Evolutionary conservation across 1,139 yeast genomes (phyloP).

Genomic region (Suzukiozyma palmioleophila): DNA sequence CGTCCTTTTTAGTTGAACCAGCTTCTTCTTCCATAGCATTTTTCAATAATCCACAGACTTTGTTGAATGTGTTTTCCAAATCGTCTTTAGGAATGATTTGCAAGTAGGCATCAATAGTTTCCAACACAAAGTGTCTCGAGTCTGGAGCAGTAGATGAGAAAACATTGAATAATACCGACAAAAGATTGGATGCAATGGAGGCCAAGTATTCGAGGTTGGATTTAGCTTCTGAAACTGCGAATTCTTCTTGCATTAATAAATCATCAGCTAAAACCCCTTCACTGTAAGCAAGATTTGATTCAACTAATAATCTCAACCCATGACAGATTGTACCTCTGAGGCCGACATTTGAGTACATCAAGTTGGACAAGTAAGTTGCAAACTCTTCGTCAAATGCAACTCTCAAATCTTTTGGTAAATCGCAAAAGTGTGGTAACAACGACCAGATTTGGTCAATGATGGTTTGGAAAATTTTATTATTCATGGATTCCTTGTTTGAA

Average conservation of each 20-base stretch:
- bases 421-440: conserved; percentile 82
- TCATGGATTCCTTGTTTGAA: conserved; percentile 52
- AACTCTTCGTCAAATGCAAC: conserved; percentile 65
- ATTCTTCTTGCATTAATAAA: conserved; percentile 53
- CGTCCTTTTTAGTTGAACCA: conserved; percentile 15
- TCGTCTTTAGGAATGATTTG: conserved; percentile 67
- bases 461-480: conserved; percentile 73
- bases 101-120: conserved; percentile 78
- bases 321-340: conserved; percentile 78
- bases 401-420: conserved; percentile 72
- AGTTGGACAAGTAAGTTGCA: conserved; percentile 72
- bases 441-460: conserved; percentile 92
- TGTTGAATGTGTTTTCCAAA: conserved; percentile 72
- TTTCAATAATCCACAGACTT: conserved; percentile 75
- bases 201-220: conserved; percentile 60
- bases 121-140: conserved; percentile 77
- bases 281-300: conserved; percentile 63
- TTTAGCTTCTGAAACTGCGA: conserved; percentile 54
- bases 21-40: conserved; percentile 68
- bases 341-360: conserved; percentile 70
- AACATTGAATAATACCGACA: conserved; percentile 87
- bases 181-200: conserved; percentile 63
- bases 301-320: conserved; percentile 72
- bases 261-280: conserved; percentile 58
- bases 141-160: conserved; percentile 84